Conservation (phyloP, 1,284 basidiomycete genomes). For the Fistulinella cinereoalba region DNA sequence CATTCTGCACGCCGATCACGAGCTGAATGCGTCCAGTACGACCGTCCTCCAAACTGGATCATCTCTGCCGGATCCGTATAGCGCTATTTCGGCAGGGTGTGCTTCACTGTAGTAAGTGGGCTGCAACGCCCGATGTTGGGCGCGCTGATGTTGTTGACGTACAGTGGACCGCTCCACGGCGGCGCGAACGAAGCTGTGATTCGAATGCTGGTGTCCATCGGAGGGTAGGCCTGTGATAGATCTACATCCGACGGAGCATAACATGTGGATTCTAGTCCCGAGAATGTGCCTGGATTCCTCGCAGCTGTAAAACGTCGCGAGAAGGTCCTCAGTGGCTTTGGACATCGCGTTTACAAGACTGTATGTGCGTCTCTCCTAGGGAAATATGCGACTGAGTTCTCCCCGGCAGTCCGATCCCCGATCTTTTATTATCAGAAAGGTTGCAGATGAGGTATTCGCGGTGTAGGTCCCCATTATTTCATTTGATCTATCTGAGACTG, state of each 20-base stretch:
- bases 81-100: constrained; percentile 81
- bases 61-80: constrained; percentile 84
- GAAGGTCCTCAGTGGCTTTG: constrained; percentile 83
- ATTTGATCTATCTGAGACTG: background rate
- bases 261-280: constrained; percentile 47
- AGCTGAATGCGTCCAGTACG: constrained; percentile 81
- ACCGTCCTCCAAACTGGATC: constrained; percentile 85
- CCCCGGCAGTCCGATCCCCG: constrained; percentile 74
- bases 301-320: constrained; percentile 83
- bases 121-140: background rate
- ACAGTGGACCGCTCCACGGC: constrained; percentile 79
- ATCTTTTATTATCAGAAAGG: constrained; percentile 83
- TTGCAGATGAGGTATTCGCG: constrained; percentile 84
- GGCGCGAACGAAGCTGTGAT: constrained; percentile 89
- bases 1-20: constrained; percentile 85
- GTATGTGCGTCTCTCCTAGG: constrained; percentile 40
- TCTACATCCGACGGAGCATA: background rate
- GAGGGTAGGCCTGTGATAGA: constrained; percentile 50
- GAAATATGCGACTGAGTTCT: constrained; percentile 3
- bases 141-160: constrained; percentile 1
- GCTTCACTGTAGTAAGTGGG: constrained; percentile 74
- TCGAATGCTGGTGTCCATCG: constrained; percentile 84
- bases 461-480: constrained; percentile 45
- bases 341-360: constrained; percentile 83
- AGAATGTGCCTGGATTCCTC: constrained; percentile 81